Evolutionary conservation across 176 grass and related monocot species (phyloP), one percentile per base, ranked within the genome.

Genomic region (Aegilops tauschii): DNA sequence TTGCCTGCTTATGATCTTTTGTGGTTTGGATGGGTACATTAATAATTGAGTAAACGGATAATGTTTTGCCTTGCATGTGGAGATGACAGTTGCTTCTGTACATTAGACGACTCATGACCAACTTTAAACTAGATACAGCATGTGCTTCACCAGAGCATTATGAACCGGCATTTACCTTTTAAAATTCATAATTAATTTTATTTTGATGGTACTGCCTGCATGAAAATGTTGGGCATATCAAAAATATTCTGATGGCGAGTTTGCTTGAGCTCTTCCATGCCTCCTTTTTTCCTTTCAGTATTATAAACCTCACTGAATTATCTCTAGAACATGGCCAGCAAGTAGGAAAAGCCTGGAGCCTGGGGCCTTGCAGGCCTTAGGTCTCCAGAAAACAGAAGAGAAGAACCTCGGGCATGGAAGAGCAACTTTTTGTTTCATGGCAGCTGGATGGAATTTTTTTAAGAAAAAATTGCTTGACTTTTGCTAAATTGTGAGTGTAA

Each of bases 231-330:
- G 40, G 69, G 68, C 63, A 67, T 34, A 28, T 4, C 0, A 78
- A 59, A 35, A 28, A 18, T 62, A 52, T 2, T 73, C 21, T 62
- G 12, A 29, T 31, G 78, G 42, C 47, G 12, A 16, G 47, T 50
- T 50, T 50, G 47, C 13, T 14, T 50, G 12, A 52, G 49, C 13
- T 0, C 49, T 52, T 52, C 49, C 80, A 69, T 31, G 17, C 34
- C 42, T 81, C 65, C 11, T 49, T 81, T 81, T 42, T 17, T 16
- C 3, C 49, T 54, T 17, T 79, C 50, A 4, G 10, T 37, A 47
- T 75, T 76, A 66, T n/a, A 66, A 82, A 47, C 82, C 17, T 40
- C 58, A n/a, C 3, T 32, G 47, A 82, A 69, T 67, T 82, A 40
- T 44, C 12, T 56, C 16, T 79, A 20, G 9, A 82, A 54, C 25